A percentile compares a stretch with the other conserved stretches of the same genome.
phyloP scores from a whole-genome alignment of 163 green algal species.

The Scenedesmus sp. region DNA sequence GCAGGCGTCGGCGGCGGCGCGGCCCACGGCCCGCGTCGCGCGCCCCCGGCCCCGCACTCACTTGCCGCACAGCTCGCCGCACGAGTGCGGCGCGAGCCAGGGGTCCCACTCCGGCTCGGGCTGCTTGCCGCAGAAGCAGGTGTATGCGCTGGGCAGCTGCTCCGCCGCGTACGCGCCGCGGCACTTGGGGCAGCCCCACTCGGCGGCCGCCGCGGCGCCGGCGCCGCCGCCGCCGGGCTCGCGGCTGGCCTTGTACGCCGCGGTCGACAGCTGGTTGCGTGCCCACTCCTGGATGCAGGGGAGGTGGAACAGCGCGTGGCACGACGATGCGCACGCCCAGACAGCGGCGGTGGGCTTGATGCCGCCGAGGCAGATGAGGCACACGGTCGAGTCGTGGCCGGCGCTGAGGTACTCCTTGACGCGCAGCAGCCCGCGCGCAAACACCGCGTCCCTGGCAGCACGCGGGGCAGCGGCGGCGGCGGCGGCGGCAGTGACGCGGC shows the following conservation, averaged over 20 bases:
- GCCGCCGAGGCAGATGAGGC: constrained; percentile 74
- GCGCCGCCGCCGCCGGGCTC: background rate
- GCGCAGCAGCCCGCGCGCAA: constrained; percentile 57
- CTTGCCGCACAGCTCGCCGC: constrained; percentile 74
- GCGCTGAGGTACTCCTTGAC: constrained; percentile 63
- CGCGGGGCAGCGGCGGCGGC: background rate
- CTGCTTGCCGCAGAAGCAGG: constrained; percentile 86
- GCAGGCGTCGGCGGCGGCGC: too few species aligned
- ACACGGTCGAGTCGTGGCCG: constrained; percentile 49
- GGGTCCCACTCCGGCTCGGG: constrained; percentile 69
- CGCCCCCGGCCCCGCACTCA: constrained; percentile 21
- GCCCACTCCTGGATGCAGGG: constrained; percentile 78
- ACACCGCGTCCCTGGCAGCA: constrained; percentile 47
- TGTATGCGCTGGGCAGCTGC: constrained; percentile 72
- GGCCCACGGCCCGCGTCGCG: too few species aligned
- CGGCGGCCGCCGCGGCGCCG: background rate
- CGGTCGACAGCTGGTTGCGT: constrained; percentile 54
- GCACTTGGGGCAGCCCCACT: constrained; percentile 90
- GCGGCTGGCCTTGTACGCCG: constrained; percentile 44
- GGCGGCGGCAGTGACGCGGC: too few species aligned
- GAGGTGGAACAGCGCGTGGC: constrained; percentile 77
- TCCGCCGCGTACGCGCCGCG: constrained; percentile 57
- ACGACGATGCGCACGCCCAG: constrained; percentile 73
- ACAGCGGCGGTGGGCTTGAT: constrained; percentile 66
- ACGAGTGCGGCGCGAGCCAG: constrained; percentile 79